Percentiles rank a stretch among this genome's conserved stretches.
Conservation (phyloP, 345 rosid genomes). For the Lepidium africanum region DNA sequence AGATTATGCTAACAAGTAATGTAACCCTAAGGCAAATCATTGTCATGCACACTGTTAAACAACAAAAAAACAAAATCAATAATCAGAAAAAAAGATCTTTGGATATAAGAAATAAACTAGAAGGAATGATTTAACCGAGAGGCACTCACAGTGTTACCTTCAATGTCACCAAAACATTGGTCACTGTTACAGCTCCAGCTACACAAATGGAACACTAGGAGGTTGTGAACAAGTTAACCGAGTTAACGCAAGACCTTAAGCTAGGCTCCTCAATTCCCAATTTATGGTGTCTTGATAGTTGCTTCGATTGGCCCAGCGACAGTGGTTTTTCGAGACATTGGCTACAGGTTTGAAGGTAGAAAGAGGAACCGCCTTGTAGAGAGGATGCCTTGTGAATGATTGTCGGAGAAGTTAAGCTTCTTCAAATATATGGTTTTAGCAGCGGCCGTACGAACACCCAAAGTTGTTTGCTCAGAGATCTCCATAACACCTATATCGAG, state of each 20-base stretch:
- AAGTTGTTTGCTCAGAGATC: too few relatives aligned
- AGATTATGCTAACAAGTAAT: constrained; percentile 39
- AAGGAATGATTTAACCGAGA: background rate
- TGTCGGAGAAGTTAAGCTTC: constrained; percentile 20
- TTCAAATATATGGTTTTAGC: background rate
- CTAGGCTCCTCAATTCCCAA: constrained; percentile 8
- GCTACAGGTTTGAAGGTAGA: constrained; percentile 59
- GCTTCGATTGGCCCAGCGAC: background rate
- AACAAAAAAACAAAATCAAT: too few relatives aligned
- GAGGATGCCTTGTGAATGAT: background rate
- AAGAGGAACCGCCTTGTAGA: constrained; percentile 19
- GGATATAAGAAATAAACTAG: background rate
- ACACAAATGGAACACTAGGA: background rate
- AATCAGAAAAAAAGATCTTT: background rate
- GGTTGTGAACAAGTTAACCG: background rate
- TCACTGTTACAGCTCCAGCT: constrained; percentile 6
- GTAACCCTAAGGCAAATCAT: constrained; percentile 23
- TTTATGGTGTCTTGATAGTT: background rate
- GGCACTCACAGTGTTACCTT: too few relatives aligned
- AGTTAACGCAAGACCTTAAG: constrained; percentile 18
- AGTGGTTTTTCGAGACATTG: background rate
- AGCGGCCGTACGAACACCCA: too few relatives aligned
- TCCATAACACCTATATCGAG: too few relatives aligned
- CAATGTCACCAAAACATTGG: background rate
- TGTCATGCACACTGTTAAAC: background rate